Conservation (phyloP, 208 protist genomes). For the Leishmania turanica region DNA sequence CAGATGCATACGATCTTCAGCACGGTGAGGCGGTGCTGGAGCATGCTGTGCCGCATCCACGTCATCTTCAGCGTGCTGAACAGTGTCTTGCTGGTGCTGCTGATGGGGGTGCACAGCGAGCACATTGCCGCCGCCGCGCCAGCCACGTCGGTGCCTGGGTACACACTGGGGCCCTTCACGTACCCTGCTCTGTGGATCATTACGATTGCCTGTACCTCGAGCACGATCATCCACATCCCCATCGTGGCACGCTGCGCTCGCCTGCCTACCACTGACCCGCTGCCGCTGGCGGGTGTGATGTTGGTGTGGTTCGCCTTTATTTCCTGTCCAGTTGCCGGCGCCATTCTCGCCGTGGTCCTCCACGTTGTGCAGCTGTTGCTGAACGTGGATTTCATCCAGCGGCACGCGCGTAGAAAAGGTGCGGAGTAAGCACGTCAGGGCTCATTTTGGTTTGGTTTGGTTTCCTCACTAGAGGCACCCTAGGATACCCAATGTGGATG, state of each 20-base stretch:
- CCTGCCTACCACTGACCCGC: conserved; percentile 34
- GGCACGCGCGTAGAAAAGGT: background rate
- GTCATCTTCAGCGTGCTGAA: conserved; percentile 61
- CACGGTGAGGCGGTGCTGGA: conserved; percentile 42
- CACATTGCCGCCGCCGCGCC: conserved; percentile 33
- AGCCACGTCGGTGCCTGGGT: conserved; percentile 38
- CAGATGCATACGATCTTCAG: conserved; percentile 64
- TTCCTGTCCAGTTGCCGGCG: conserved; percentile 48
- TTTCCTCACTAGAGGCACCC: background rate
- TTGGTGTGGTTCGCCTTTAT: conserved; percentile 69
- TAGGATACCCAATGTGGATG: background rate
- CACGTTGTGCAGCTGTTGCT: conserved; percentile 70
- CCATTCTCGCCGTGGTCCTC: conserved; percentile 43
- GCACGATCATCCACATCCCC: conserved; percentile 79
- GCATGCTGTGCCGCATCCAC: conserved; percentile 73
- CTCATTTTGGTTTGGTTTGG: background rate
- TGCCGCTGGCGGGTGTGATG: conserved; percentile 64
- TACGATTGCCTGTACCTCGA: conserved; percentile 66
- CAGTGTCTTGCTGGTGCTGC: conserved; percentile 44
- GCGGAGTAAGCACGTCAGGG: background rate
- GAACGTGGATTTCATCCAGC: conserved; percentile 56
- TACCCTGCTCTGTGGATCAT: conserved; percentile 87
- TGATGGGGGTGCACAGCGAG: conserved; percentile 55
- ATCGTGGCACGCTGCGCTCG: conserved; percentile 76
- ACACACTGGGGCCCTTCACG: conserved; percentile 67